A percentile compares a stretch with the other conserved stretches of the same genome.
Evolutionary conservation across 2,329 filamentous ascomycete species (phyloP).

Genomic region (Knufia petricola): DNA sequence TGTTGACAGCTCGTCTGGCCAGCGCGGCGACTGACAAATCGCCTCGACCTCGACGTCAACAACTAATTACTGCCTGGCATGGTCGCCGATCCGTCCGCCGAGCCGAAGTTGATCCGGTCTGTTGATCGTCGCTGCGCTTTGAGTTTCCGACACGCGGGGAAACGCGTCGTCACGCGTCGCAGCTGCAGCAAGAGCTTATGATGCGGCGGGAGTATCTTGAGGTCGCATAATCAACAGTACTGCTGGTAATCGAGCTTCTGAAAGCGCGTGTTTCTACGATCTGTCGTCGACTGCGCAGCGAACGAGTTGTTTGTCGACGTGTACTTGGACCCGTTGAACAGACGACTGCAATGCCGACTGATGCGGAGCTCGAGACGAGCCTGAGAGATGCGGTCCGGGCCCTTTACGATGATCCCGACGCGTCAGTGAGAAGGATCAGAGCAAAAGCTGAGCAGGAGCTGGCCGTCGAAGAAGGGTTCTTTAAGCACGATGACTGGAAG

Average conservation of each 20-base stretch:
- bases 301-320: no score
- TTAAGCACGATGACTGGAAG: slow-evolving; percentile 49
- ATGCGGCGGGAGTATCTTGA: no score
- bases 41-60: not conserved
- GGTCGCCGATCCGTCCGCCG: not conserved
- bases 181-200: not conserved
- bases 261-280: no score
- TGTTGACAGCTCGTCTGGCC: no score
- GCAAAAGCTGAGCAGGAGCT: slow-evolving; percentile 43
- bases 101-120: not conserved
- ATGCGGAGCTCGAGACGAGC: slow-evolving; percentile 29
- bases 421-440: slow-evolving; percentile 51
- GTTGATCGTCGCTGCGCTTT: no score
- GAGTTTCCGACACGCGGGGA: not conserved
- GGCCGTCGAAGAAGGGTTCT: slow-evolving; percentile 44
- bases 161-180: not conserved
- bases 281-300: no score
- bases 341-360: slow-evolving; percentile 23
- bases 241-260: not conserved
- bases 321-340: not conserved
- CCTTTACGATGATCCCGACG: slow-evolving; percentile 8
- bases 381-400: slow-evolving; percentile 28
- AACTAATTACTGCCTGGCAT: not conserved
- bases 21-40: slow-evolving; percentile 5
- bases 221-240: not conserved